Base-by-base conservation (phyloP, 176 grass and related monocot species). In the Carex cristatella region DNA sequence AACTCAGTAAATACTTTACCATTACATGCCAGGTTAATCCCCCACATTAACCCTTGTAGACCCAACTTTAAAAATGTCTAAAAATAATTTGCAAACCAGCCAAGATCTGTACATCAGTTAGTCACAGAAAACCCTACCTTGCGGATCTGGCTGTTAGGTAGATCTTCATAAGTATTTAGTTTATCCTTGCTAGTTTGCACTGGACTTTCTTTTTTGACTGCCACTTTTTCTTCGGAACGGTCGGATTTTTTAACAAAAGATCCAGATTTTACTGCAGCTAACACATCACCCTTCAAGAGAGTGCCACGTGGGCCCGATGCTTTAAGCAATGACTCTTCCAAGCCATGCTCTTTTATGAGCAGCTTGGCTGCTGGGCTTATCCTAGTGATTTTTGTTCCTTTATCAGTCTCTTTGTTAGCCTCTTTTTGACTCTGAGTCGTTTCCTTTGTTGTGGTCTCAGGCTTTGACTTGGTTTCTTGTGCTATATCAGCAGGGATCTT, bases 271-370 rank as follows among this genome's bases (percentile, higher is more conserved):
- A 98, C 82, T 73, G 93, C 91, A 30, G 89, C 86, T 28, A 98
- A 77, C 61, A 98, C 91, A 77, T 95, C 96, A 4, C 96, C 93
- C 87, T 98, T 98, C 77, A 98, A 65, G 85, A 98, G 96, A 86
- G 96, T 98, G 57, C 96, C 96, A 89, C 87, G 96, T 59, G 95
- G 96, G n/a, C 96, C 93, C 33, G 96, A 89, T 19, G 93, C 96
- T 72, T 87, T 93, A 37, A 98, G 85, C 68, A 83, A 90, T 61
- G 96, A 98, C 31, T 53, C 33, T 65, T 95, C 86, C 11, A 98
- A 82, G 62, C 78, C 79, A 87, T 98, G 83, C 60, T 98, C 88
- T 82, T 93, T 90, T 75, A 98, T 95, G 30, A 98, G 96, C 84
- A 95, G 83, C 83, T 92, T 98, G 44, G 96, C 96, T 62, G 96